These are phyloP conservation scores for Neonectria neomacrospora DNA, from an alignment of 2,329 filamentous ascomycete species.

Conservation along the genomic window DNA sequence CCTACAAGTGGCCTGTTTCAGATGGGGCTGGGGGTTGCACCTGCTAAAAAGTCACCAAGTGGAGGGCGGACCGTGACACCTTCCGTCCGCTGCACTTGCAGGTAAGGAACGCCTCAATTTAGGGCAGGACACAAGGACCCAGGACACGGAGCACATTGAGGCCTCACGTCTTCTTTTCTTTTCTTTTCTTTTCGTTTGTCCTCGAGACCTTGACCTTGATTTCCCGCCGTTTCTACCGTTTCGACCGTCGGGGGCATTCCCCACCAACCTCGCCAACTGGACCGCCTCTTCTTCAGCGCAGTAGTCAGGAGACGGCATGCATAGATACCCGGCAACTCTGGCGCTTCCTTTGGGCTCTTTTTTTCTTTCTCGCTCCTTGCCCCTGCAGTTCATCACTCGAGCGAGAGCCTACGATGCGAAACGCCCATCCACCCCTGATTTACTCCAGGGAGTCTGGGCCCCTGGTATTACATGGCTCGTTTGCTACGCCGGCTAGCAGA, in stretches of 20 bases:
- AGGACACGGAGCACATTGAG: background rate
- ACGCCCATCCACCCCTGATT: background rate
- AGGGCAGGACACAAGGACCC: background rate
- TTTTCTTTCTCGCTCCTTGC: background rate
- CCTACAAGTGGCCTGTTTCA: constrained; percentile 36
- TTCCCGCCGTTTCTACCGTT: constrained; percentile 7
- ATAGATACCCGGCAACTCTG: background rate
- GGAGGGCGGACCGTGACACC: constrained; percentile 29
- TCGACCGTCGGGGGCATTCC: background rate
- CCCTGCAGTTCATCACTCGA: constrained; percentile 5
- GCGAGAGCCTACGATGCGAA: background rate
- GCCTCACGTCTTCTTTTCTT: background rate
- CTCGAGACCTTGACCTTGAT: constrained; percentile 7
- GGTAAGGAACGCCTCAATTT: constrained; percentile 5
- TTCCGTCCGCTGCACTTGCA: constrained; percentile 26
- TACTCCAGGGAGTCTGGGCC: background rate
- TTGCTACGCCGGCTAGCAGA: background rate
- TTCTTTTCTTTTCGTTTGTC: background rate
- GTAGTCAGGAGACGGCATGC: background rate
- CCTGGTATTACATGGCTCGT: constrained; percentile 5
- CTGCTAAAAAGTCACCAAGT: constrained; percentile 13
- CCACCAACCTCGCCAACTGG: background rate
- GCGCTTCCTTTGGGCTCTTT: background rate
- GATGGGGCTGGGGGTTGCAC: constrained; percentile 32
- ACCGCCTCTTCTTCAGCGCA: constrained; percentile 1